phyloP scores from a whole-genome alignment of 805 yeast species.

The Hanseniaspora pseudoguilliermondii region DNA sequence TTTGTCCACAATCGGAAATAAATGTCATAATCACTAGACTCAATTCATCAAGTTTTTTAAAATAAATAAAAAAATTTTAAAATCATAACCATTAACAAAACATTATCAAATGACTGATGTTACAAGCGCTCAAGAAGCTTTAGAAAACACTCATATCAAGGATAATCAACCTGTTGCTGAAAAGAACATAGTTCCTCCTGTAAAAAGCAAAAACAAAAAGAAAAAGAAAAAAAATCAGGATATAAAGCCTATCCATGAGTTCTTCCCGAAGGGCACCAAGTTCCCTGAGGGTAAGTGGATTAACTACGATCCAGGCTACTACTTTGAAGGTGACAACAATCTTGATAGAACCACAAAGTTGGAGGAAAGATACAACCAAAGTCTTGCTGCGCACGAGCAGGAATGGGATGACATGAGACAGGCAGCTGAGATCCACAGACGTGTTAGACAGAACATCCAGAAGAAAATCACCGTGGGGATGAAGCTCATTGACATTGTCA shows the following conservation, averaged over 20 bases:
- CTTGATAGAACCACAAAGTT: constrained; percentile 69
- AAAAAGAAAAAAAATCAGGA: constrained; percentile 43
- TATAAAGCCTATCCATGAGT: constrained; percentile 48
- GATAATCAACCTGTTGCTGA: neutral
- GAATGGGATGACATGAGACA: constrained; percentile 79
- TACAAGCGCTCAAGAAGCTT: neutral
- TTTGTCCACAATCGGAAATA: neutral
- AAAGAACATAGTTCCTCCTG: neutral
- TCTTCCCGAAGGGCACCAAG: constrained; percentile 49
- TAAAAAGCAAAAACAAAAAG: constrained; percentile 37
- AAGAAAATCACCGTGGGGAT: constrained; percentile 75
- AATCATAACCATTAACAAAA: neutral
- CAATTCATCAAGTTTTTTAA: too few relatives aligned
- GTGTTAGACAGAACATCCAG: constrained; percentile 73
- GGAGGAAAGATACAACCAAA: constrained; percentile 68
- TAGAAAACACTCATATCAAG: neutral
- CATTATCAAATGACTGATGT: neutral
- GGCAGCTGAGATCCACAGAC: constrained; percentile 91
- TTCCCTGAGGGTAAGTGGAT: constrained; percentile 84
- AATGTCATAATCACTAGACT: too few relatives aligned
- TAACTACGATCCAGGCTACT: constrained; percentile 37
- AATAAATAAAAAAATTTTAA: neutral
- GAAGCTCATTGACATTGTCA: constrained; percentile 82
- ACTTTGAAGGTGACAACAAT: constrained; percentile 39
- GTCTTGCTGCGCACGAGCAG: constrained; percentile 34